Percentiles rank a stretch among this genome's conserved stretches.
Conservation (phyloP, 129 eudicot species). For the Oenanthe sinensis region DNA sequence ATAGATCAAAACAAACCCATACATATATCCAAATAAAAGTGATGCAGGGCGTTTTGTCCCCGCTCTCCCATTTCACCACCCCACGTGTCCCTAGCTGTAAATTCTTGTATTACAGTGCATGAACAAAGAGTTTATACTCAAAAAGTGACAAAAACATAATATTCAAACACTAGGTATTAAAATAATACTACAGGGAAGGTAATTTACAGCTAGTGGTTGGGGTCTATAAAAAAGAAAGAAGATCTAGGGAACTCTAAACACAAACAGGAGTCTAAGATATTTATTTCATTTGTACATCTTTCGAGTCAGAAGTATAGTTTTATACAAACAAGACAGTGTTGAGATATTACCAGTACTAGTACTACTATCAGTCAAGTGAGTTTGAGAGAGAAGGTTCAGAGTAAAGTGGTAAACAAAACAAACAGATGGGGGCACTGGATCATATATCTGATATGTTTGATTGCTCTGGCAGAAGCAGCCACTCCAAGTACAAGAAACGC, state of each 20-base stretch:
- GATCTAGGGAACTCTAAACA: neutral
- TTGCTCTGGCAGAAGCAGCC: slow-evolving; percentile 6
- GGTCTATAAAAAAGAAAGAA: neutral
- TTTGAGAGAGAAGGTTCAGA: neutral
- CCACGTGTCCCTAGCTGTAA: neutral
- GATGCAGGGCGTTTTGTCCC: neutral
- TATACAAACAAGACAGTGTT: neutral
- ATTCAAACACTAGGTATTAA: neutral
- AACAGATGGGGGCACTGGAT: slow-evolving; percentile 1
- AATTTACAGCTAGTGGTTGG: neutral
- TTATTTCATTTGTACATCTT: neutral
- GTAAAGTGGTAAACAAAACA: neutral
- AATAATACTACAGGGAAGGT: neutral
- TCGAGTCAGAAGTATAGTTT: neutral
- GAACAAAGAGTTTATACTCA: no score
- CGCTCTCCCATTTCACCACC: neutral
- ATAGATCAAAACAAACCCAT: no score
- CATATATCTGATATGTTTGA: slow-evolving; percentile 7
- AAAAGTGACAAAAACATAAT: no score
- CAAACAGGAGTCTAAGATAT: neutral
- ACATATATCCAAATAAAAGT: neutral
- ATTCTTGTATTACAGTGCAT: neutral
- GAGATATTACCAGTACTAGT: neutral
- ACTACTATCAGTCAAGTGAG: neutral
- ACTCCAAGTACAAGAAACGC: slow-evolving; percentile 10